Percentiles rank a stretch among this genome's conserved stretches.
These are phyloP conservation scores for Beauveria medogensis DNA, from an alignment of 2,329 filamentous ascomycete species.

Conservation along the genomic window DNA sequence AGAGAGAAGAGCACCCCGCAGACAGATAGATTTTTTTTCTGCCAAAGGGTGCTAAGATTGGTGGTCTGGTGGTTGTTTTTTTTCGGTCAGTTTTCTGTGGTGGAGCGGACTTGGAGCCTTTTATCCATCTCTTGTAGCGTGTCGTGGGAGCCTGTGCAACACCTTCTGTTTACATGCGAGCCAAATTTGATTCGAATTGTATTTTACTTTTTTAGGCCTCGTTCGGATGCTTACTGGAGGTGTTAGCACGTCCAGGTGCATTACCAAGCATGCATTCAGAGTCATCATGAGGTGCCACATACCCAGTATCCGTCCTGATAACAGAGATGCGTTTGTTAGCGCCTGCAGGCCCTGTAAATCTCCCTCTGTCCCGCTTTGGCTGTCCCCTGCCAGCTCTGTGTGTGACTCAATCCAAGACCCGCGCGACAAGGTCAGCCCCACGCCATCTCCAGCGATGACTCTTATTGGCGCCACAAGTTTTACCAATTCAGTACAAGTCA, in stretches of 20 bases:
- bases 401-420: slow-evolving; percentile 9
- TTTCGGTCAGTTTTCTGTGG: slow-evolving; percentile 1
- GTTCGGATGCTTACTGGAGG: not conserved
- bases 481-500: not conserved
- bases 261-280: not conserved
- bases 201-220: not conserved
- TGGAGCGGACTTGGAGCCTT: not conserved
- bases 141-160: not conserved
- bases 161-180: not conserved
- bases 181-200: not conserved
- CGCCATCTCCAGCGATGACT: slow-evolving; percentile 1
- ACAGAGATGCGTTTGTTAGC: not conserved
- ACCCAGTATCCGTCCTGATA: no score
- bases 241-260: not conserved
- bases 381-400: not conserved
- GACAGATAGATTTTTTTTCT: slow-evolving; percentile 8
- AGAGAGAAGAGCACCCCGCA: slow-evolving; percentile 4
- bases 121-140: not conserved
- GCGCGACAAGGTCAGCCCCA: slow-evolving; percentile 1
- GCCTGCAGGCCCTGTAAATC: not conserved
- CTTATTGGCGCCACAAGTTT: not conserved
- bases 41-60: not conserved
- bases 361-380: not conserved
- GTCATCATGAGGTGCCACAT: not conserved
- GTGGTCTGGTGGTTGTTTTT: not conserved